Conservation (phyloP, 805 yeast genomes). For the Myxozyma mucilagina region DNA sequence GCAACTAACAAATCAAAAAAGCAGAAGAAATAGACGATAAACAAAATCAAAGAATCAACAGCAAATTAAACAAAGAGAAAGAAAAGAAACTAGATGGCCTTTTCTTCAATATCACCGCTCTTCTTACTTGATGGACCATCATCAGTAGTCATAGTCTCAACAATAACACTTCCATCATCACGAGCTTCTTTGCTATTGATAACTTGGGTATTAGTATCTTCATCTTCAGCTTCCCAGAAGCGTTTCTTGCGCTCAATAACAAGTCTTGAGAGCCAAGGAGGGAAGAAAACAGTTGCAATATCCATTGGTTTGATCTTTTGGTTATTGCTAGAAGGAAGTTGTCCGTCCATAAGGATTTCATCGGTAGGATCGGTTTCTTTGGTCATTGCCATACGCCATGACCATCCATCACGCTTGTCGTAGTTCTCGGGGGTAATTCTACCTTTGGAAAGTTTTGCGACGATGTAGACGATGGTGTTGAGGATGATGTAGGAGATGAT, state of each 20-base stretch:
- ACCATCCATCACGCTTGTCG: constrained; percentile 32
- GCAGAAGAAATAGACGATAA: background rate
- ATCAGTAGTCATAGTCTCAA: constrained; percentile 6
- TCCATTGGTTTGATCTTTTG: background rate
- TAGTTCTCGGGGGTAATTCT: constrained; percentile 28
- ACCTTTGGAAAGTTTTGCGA: constrained; percentile 26
- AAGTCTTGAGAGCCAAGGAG: constrained; percentile 24
- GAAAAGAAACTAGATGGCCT: background rate
- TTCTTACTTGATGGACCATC: constrained; percentile 5
- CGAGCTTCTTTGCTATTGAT: constrained; percentile 1
- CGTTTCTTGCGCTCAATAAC: constrained; percentile 17
- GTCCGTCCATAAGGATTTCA: background rate
- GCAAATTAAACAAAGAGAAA: background rate
- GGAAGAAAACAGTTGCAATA: constrained; percentile 14
- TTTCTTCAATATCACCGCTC: constrained; percentile 1
- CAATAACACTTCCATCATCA: background rate
- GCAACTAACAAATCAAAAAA: background rate
- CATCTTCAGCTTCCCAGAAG: constrained; percentile 22
- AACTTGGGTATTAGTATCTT: background rate
- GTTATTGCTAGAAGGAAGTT: background rate
- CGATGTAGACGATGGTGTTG: constrained; percentile 17
- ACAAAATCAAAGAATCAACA: background rate
- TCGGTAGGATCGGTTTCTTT: background rate
- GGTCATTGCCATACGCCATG: constrained; percentile 24
- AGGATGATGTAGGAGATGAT: constrained; percentile 29